phyloP scores from a whole-genome alignment of 345 rosid species.

The Hibiscus mutabilis region DNA sequence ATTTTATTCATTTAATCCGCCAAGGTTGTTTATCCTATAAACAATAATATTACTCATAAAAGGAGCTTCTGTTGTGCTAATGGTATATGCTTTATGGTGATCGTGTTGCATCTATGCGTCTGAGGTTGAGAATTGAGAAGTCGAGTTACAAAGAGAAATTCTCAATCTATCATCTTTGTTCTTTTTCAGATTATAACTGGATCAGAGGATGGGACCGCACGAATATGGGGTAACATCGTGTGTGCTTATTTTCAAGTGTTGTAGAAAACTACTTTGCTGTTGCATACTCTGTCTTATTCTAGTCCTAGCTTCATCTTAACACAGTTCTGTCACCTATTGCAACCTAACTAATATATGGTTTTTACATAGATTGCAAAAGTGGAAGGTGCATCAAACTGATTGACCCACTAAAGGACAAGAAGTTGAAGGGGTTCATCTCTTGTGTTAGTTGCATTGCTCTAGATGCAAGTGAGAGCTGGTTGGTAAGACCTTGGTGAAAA shows the following conservation, averaged over 20 bases:
- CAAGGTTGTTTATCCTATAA: neutral
- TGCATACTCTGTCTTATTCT: neutral
- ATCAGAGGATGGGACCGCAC: conserved; percentile 95
- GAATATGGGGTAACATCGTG: conserved; percentile 74
- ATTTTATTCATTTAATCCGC: neutral
- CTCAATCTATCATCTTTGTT: conserved; percentile 14
- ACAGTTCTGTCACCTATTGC: neutral
- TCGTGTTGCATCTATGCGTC: neutral
- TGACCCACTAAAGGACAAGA: conserved; percentile 43
- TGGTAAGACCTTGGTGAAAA: conserved; percentile 57
- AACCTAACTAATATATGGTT: neutral
- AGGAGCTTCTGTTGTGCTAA: neutral
- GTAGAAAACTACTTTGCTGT: neutral
- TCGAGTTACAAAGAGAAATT: conserved; percentile 5
- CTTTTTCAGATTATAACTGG: conserved; percentile 73
- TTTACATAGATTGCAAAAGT: conserved; percentile 73
- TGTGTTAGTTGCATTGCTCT: conserved; percentile 75
- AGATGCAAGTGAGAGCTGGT: conserved; percentile 96
- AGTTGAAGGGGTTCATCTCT: conserved; percentile 32
- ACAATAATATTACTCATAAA: neutral
- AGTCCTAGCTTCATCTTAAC: conserved; percentile 1
- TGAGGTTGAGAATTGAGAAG: conserved; percentile 9
- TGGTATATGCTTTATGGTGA: neutral
- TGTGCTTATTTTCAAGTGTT: conserved; percentile 4
- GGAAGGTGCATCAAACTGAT: conserved; percentile 69